Percentiles rank a stretch among this genome's conserved stretches.
Conservation (phyloP, 2,329 filamentous ascomycete species). For the Alternaria sp. region DNA sequence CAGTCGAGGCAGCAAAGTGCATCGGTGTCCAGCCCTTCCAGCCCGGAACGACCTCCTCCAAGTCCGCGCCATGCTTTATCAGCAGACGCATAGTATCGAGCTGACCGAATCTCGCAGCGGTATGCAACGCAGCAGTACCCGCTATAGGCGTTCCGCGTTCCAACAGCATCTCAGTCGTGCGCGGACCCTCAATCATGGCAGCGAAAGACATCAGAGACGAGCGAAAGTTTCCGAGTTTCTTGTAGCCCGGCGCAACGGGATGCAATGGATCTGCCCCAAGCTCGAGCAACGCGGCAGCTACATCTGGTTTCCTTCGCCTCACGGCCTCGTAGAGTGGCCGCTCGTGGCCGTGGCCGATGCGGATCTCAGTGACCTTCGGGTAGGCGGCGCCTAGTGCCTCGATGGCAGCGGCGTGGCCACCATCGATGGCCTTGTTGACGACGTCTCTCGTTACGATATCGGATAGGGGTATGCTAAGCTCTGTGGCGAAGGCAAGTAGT, state of each 20-base stretch:
- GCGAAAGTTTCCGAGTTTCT: not conserved
- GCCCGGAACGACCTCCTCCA: not conserved
- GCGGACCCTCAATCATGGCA: not conserved
- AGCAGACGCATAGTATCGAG: not conserved
- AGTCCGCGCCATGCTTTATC: not conserved
- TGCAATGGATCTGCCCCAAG: not conserved
- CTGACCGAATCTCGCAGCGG: not conserved
- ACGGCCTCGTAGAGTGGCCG: not conserved
- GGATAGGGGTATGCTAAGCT: fast-evolving
- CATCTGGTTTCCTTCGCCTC: not conserved
- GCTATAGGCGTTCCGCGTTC: not conserved
- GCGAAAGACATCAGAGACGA: not conserved
- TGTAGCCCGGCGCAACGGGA: not conserved
- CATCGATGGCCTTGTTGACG: not conserved
- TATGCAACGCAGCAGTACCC: not conserved
- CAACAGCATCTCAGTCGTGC: not conserved
- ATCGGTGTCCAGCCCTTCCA: not conserved
- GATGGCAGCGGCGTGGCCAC: not conserved
- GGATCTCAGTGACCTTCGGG: not conserved
- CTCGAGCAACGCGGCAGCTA: not conserved
- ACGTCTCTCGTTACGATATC: not conserved
- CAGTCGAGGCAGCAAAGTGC: not conserved
- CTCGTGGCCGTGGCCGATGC: not conserved
- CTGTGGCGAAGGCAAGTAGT: not conserved
- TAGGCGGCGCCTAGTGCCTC: not conserved